Evolutionary conservation across 148 eudicot species (phyloP), one percentile per base, ranked within the genome.

Genomic region (Silene uniflora): DNA sequence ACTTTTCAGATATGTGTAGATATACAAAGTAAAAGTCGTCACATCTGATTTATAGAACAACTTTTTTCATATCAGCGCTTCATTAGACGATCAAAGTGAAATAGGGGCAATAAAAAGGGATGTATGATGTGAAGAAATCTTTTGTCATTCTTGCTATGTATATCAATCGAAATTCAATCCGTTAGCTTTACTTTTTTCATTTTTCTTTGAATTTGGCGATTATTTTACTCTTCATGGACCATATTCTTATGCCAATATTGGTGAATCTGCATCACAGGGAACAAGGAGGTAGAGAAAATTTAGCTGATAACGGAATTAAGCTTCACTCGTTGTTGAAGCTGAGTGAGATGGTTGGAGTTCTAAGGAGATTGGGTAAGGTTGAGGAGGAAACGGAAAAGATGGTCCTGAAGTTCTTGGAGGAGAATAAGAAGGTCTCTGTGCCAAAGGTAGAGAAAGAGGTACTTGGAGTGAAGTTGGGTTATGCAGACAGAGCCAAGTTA

Each of bases 261-360:
- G 67, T 58, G 11, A 72, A 16, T 46, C 27, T n/a, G 35, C 29
- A 6, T 76, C 74, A 8, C 75, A 85, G 98, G 77, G 93, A 93
- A 77, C 98, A 93, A 73, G 98, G 98, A 7, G 98, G 98, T 47
- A 82, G 93, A 80, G 98, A 91, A 71, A 91, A 87, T 81, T 81
- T 93, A 71, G 90, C 84, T 32, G 82, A 81, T 49, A 91, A 91
- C 13, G 98, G 96, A 65, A 89, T 93, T 73, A 84, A 75, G 74
- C 77, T 93, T 80, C 98, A 93, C 66, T 81, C 96, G 0, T 81
- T 93, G 84, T 83, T 93, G 81, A 91, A 86, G 81, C 68, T 93
- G 83, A 91, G 83, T 29, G 92, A 93, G 72, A 93, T 93, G 93
- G 98, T 93, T 71, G 89, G 84, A 86, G 87, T 91, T 59, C 78